Base-by-base conservation (phyloP, 768 basidiomycete genomes). In the Coprinopsis strossmayeri region DNA sequence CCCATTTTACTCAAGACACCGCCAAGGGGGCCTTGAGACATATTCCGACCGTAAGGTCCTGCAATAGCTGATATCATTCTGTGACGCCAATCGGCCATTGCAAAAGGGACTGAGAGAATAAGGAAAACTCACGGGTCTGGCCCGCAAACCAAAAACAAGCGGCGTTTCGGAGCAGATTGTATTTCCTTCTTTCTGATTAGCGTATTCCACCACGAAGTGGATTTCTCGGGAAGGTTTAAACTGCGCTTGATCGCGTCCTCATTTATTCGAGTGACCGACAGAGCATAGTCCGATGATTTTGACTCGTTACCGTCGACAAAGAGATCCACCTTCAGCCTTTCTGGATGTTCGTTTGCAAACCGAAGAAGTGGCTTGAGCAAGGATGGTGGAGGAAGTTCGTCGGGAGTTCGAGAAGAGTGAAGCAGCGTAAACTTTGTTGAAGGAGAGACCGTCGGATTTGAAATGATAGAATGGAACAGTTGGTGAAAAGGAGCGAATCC, bases 401-500 rank as follows among this genome's bases (percentile, higher is more conserved):
- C 69, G 11, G 72, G 71, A 13, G 69, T 74, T 28, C 68, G 74
- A 10, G 87, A 89, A 7, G 79, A 78, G 53, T 92, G 90, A 21
- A 92, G 67, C 3, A 92, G 64, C 0, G 82, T 89, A 59, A 85
- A 84, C 2, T 76, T 79, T 38, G 85, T 79, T 24, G 60, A 62
- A 18, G 66, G 52, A 21, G 53, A 34, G 53, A 56, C 39, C 34
- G 52, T 50, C n/a, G 63, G 58, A 47, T 60, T 59, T 17, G 65
- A 65, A 35, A 89, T 77, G 12, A 76, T 57, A 5, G 65, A 65
- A 57, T 84, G 73, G 50, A 91, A 69, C 17, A 92, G 70, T 59
- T 92, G 90, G 57, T 80, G 81, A 61, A 92, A 91, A 2, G 90
- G 91, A 13, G 90, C 84, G 42, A 92, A 82, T 24, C 91, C 90